Base-by-base conservation (phyloP, 805 yeast genomes). In the Wickerhamiella bombiphila region DNA sequence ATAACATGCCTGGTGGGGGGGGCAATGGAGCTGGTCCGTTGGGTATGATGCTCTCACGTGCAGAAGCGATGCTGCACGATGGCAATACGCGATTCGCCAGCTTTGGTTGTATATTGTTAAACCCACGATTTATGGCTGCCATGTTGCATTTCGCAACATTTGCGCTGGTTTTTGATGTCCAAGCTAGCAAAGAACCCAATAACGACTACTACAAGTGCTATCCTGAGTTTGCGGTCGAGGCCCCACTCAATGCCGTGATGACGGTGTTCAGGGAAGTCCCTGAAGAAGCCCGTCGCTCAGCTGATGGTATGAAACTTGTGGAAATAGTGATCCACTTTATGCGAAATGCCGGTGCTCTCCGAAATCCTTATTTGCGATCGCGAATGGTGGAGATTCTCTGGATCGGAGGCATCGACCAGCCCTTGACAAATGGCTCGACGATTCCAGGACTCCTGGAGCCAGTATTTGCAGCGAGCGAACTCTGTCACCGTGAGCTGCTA, bases 361-460 rank as follows among this genome's bases (percentile, higher is more conserved):
- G 91, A 38, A 91, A 91, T 52, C 98, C 98, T 0, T 95, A 91
- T 61, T 67, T 91, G 61, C 88, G 91, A 51, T 76, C 93, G 15
- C 72, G 77, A 50, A 61, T 91, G 36, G 79, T 82, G 16, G 94
- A 88, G 54, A 66, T 82, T 19, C 62, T 91, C 37, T 83, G 78
- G 48, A 64, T 68, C 44, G 97, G 97, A 8, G 50, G 58, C 3
- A 50, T 56, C 24, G 80, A 74, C 22, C 60, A 66, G 21, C 59
- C 61, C 18, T 76, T 81, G 2, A 36, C 32, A 14, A 42, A 37
- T 30, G 54, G 56, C 20, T 38, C 40, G 17, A 37, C 43, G 21
- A 20, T 44, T n/a, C 52, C 50, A 4, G 98, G 97, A 0, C 77
- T 77, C 43, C 72, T 85, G 70, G 64, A 75, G 43, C 65, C 66